These are phyloP conservation scores for Ascosphaera apis DNA, from an alignment of 2,329 filamentous ascomycete genomes.

Conservation along the genomic window DNA sequence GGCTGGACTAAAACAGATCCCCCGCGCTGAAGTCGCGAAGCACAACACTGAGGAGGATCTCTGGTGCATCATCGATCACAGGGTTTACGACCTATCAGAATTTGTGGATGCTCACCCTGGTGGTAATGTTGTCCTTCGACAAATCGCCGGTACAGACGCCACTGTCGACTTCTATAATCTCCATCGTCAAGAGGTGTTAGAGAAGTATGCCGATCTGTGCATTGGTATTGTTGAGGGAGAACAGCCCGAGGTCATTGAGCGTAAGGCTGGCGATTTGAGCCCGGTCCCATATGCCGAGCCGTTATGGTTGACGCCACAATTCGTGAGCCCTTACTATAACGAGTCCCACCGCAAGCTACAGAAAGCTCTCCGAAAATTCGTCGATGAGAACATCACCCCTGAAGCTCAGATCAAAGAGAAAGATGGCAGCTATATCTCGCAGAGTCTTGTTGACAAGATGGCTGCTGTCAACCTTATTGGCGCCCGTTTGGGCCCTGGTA, in stretches of 20 bases:
- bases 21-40: conserved; percentile 41
- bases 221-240: conserved; percentile 57
- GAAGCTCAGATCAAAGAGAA: conserved; percentile 40
- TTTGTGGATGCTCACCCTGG: conserved; percentile 72
- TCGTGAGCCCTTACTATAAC: conserved; percentile 36
- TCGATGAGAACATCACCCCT: conserved; percentile 34
- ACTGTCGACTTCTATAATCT: conserved; percentile 78
- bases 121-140: conserved; percentile 53
- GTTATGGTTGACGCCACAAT: conserved; percentile 32
- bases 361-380: conserved; percentile 31
- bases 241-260: conserved; percentile 47
- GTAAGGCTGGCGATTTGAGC: conserved; percentile 47
- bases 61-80: conserved; percentile 70
- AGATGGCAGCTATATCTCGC: conserved; percentile 38
- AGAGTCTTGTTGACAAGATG: conserved; percentile 56
- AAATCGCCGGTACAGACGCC: conserved; percentile 62
- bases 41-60: conserved; percentile 54
- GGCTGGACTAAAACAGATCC: conserved; percentile 9
- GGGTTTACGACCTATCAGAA: conserved; percentile 68
- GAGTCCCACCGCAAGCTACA: conserved; percentile 35
- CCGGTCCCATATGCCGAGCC: conserved; percentile 67
- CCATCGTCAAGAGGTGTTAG: conserved; percentile 70
- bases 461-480: conserved; percentile 49
- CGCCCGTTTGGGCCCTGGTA: conserved; percentile 64
- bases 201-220: conserved; percentile 52